phyloP scores from a whole-genome alignment of 139 green algal species.

The Edaphochlamys debaryana region DNA sequence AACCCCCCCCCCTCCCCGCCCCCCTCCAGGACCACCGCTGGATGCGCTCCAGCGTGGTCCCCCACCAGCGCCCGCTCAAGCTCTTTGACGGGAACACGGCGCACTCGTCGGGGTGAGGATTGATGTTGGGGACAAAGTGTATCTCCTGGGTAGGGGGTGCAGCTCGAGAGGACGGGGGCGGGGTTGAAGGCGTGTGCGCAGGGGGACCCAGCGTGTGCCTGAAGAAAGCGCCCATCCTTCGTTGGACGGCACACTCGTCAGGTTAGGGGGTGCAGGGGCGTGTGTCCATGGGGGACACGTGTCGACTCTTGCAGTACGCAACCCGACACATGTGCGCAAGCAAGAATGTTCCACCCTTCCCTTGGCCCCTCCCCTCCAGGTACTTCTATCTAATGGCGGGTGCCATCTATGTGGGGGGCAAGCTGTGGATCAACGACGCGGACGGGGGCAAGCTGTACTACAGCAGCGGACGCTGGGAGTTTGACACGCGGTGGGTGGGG shows the following conservation, averaged over 20 bases:
- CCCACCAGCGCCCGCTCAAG: slow-evolving; percentile 50
- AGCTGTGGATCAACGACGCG: slow-evolving; percentile 37
- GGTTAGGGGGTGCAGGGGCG: too few relatives aligned
- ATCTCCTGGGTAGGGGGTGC: too few relatives aligned
- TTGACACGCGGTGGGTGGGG: slow-evolving; percentile 40
- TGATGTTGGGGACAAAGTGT: slow-evolving; percentile 62
- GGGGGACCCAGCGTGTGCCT: too few relatives aligned
- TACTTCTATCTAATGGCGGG: slow-evolving; percentile 52
- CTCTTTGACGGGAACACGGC: slow-evolving; percentile 66
- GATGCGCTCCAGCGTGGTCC: slow-evolving; percentile 19
- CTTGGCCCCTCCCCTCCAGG: too few relatives aligned
- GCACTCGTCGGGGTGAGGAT: slow-evolving; percentile 61
- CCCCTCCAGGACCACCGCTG: slow-evolving; percentile 30
- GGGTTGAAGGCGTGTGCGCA: too few relatives aligned
- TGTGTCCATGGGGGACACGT: too few relatives aligned
- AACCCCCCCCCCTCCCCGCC: neutral
- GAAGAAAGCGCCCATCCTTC: too few relatives aligned
- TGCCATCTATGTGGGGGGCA: slow-evolving; percentile 66
- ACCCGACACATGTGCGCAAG: too few relatives aligned
- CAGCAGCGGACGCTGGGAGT: slow-evolving; percentile 60
- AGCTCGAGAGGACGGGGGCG: too few relatives aligned
- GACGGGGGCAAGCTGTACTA: slow-evolving; percentile 59
- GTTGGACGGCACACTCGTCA: too few relatives aligned
- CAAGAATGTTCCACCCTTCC: too few relatives aligned
- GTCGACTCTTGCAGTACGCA: too few relatives aligned